These are phyloP conservation scores for Kondoa malvinella DNA, from an alignment of 768 basidiomycete genomes.

Conservation along the genomic window DNA sequence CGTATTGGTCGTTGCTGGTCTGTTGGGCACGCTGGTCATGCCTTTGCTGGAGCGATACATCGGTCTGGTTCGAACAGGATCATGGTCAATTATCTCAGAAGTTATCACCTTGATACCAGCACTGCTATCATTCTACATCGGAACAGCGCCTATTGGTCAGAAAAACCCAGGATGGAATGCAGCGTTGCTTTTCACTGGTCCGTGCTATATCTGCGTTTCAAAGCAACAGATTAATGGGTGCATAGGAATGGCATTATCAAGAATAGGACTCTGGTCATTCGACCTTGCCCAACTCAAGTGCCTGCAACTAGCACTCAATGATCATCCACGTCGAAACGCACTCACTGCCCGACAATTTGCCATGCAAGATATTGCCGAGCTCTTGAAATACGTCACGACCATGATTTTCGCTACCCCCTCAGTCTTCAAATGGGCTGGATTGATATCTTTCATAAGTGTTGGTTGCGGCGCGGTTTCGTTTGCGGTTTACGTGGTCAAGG, in stretches of 20 bases:
- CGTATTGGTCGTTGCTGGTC: constrained; percentile 37
- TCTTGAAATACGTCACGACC: constrained; percentile 32
- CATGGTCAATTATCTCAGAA: constrained; percentile 42
- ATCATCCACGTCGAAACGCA: constrained; percentile 38
- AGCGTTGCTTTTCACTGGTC: background rate
- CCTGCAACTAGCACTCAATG: constrained; percentile 37
- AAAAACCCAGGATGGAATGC: constrained; percentile 19
- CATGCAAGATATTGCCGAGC: constrained; percentile 32
- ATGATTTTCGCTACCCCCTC: constrained; percentile 32
- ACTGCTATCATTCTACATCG: constrained; percentile 35
- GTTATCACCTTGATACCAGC: constrained; percentile 38
- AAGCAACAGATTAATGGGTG: background rate
- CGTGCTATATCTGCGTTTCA: background rate
- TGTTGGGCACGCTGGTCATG: constrained; percentile 38
- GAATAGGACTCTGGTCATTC: constrained; percentile 42
- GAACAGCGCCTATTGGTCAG: constrained; percentile 37
- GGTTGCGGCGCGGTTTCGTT: constrained; percentile 23
- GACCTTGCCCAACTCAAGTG: constrained; percentile 41
- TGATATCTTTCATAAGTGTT: constrained; percentile 33
- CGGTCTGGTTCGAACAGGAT: constrained; percentile 39
- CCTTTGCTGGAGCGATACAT: constrained; percentile 36
- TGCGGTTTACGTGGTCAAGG: constrained; percentile 18
- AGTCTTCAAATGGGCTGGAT: constrained; percentile 32
- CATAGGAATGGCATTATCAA: constrained; percentile 38
- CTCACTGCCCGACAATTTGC: constrained; percentile 35